phyloP scores from a whole-genome alignment of 2,329 filamentous ascomycete species.

The Botryotinia convoluta region DNA sequence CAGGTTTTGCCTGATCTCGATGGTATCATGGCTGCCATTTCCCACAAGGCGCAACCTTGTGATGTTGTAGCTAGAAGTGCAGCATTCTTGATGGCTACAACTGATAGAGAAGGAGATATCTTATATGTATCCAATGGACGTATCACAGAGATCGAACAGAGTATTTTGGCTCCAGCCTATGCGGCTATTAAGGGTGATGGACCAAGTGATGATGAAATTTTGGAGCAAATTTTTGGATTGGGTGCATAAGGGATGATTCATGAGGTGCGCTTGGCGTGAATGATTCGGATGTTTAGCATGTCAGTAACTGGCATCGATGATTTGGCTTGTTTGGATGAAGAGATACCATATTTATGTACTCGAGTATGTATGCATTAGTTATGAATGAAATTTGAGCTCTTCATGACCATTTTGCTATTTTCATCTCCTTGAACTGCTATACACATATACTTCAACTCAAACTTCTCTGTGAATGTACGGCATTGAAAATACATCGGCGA shows the following conservation, averaged over 20 bases:
- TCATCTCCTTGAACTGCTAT: background rate
- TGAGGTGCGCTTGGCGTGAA: background rate
- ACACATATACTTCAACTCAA: background rate
- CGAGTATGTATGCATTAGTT: background rate
- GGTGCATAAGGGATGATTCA: background rate
- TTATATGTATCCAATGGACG: constrained; percentile 50
- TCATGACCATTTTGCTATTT: background rate
- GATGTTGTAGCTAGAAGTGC: constrained; percentile 49
- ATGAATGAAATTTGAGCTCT: background rate
- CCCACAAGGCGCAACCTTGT: constrained; percentile 45
- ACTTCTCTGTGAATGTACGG: background rate
- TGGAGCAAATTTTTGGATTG: constrained; percentile 30
- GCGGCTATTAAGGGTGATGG: constrained; percentile 38
- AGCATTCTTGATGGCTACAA: constrained; percentile 50
- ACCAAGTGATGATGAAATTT: constrained; percentile 41
- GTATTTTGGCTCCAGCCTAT: constrained; percentile 40
- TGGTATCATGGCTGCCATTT: constrained; percentile 41
- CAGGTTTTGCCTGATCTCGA: constrained; percentile 45
- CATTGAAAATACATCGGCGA: background rate
- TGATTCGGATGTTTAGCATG: background rate
- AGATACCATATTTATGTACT: constrained; percentile 3
- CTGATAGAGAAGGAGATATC: constrained; percentile 48
- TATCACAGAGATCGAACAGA: constrained; percentile 54
- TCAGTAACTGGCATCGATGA: background rate
- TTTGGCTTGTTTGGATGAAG: background rate